phyloP scores from a whole-genome alignment of 1,284 basidiomycete species.

The Macrocybe sp. region DNA sequence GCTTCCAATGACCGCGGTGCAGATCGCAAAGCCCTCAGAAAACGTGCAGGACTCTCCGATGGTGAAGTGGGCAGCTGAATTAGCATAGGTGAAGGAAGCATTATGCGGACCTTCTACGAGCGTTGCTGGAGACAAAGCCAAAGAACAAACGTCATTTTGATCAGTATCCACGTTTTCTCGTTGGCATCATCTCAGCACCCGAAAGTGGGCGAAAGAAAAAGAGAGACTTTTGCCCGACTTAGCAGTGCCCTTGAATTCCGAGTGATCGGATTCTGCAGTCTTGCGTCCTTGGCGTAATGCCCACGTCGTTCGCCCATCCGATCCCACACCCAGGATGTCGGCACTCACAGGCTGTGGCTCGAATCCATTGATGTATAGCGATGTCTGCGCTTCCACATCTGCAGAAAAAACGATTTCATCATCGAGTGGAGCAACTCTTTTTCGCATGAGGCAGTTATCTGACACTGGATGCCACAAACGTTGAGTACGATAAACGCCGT shows the following conservation, averaged over 20 bases:
- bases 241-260: conserved; percentile 35
- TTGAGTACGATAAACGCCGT: too few species aligned
- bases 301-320: conserved; percentile 38
- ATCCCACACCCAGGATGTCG: conserved; percentile 32
- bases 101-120: conserved; percentile 8
- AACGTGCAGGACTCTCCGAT: conserved; percentile 9
- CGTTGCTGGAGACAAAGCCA: conserved; percentile 2
- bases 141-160: background rate
- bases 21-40: conserved; percentile 9
- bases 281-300: conserved; percentile 30
- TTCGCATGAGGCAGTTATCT: too few species aligned
- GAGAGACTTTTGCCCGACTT: conserved; percentile 6
- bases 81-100: conserved; percentile 9
- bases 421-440: conserved; percentile 1
- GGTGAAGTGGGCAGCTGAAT: conserved; percentile 7
- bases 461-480: too few species aligned
- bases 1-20: conserved; percentile 6
- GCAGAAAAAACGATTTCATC: background rate
- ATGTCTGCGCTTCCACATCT: conserved; percentile 19
- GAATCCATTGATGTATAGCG: conserved; percentile 41
- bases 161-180: too few species aligned
- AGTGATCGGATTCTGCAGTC: conserved; percentile 26
- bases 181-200: too few species aligned
- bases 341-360: conserved; percentile 39
- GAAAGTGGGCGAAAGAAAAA: background rate